Conservation (phyloP, 169 alveolate species). For the Cytauxzoon felis region DNA sequence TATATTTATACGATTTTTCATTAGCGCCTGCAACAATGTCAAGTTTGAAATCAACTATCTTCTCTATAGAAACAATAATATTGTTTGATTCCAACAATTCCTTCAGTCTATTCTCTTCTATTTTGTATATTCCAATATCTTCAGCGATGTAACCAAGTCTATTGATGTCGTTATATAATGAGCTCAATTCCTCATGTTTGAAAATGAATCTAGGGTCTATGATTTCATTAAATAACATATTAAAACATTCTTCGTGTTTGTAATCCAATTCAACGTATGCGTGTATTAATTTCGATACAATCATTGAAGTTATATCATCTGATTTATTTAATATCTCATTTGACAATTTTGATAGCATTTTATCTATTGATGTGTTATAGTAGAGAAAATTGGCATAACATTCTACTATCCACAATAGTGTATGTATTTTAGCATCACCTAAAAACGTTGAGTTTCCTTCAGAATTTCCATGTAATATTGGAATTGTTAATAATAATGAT, state of each 20-base stretch:
- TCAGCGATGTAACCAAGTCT: constrained; percentile 16
- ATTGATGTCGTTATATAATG: constrained; percentile 5
- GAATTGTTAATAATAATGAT: constrained; percentile 35
- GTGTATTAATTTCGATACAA: constrained; percentile 5
- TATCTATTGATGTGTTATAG: constrained; percentile 28
- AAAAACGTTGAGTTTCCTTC: background rate
- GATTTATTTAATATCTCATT: constrained; percentile 28
- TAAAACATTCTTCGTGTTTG: constrained; percentile 15
- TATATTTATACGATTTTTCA: background rate
- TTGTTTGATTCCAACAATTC: constrained; percentile 15
- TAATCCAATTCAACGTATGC: constrained; percentile 24
- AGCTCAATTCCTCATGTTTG: constrained; percentile 32
- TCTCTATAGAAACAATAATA: background rate
- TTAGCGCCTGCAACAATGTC: background rate
- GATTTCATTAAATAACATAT: constrained; percentile 35
- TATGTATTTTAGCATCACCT: constrained; percentile 37
- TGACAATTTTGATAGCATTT: constrained; percentile 38
- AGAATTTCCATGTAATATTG: background rate
- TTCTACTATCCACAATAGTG: constrained; percentile 53
- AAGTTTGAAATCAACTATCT: background rate
- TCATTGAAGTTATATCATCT: constrained; percentile 31
- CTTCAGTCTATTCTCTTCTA: constrained; percentile 16
- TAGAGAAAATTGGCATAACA: constrained; percentile 34
- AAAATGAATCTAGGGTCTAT: constrained; percentile 41
- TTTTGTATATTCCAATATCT: constrained; percentile 7